These are phyloP conservation scores for Apiospora rasikravindrae DNA, from an alignment of 2,329 filamentous ascomycete genomes.

Conservation along the genomic window DNA sequence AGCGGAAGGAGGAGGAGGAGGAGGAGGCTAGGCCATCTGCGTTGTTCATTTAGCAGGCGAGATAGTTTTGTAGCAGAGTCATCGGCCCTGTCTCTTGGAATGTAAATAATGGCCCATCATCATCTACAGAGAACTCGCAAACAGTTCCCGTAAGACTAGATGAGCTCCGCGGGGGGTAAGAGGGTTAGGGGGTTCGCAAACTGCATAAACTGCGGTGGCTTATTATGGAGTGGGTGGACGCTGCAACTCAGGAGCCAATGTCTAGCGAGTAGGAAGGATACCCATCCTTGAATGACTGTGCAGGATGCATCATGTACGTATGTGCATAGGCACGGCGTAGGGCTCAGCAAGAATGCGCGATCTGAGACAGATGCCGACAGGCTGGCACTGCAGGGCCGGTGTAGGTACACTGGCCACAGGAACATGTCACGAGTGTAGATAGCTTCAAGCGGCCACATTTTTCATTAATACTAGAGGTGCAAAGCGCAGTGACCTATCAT, in stretches of 20 bases:
- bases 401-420: neutral
- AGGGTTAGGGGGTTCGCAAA: neutral
- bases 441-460: neutral
- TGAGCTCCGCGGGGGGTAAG: too few relatives aligned
- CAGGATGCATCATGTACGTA: too few relatives aligned
- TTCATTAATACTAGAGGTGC: neutral
- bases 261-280: too few relatives aligned
- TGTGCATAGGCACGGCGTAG: neutral
- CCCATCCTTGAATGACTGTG: too few relatives aligned
- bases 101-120: neutral
- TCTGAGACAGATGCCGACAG: neutral
- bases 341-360: neutral
- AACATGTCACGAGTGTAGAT: neutral
- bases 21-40: neutral
- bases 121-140: neutral
- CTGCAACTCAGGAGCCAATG: neutral
- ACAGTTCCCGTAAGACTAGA: neutral
- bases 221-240: neutral
- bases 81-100: neutral
- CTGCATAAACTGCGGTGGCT: neutral
- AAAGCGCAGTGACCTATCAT: neutral
- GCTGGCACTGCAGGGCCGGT: too few relatives aligned
- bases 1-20: neutral
- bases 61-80: neutral
- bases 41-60: slow-evolving; percentile 5